Base-by-base conservation (phyloP, 1,284 basidiomycete genomes). In the Spongispora temasekensis region DNA sequence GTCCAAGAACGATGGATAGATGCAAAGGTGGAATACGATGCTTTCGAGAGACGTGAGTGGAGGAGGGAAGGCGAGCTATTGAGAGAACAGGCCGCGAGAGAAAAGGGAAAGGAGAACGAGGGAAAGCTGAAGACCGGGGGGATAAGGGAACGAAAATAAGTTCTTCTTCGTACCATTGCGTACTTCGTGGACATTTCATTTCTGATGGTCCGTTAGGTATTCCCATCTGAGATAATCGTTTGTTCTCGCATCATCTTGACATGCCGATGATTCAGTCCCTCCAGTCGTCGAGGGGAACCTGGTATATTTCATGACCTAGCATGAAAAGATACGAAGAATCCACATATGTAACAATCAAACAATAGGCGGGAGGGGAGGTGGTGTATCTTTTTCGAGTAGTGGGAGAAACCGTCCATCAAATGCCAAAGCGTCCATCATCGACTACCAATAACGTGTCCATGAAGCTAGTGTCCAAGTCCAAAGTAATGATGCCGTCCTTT, bases 1-100 rank as follows among this genome's bases (percentile, higher is more conserved):
- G 85, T 95, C 5, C 94, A 97, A 73, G 94, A 97, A 71, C 80
- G 94, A 42, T 97, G 93, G 93, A 76, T 94, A 23, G 91, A 95
- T 67, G 85, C 87, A 7, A 82, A 80, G 61, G 90, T 92, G 35
- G 84, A 84, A 54, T 95, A 87, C 76, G 93, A 95, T 73, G 88
- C 85, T 42, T 89, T 79, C 66, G 93, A 97, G 76, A 85, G 80
- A 69, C 80, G 65, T 63, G 81, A 88, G 65, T 92, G 90, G 90
- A 77, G 85, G 60, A 78, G 77, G 46, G 90, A 92, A 71, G 90
- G 81, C 0, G 75, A 81, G 58, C 57, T 74, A 17, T 67, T 71
- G 61, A 64, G 73, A 56, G 71, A 69, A 30, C 64, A 56, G 17
- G 55, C 64, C 6, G 66, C 68, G 23, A 71, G 61, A 40, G 64